Evolutionary conservation across 768 basidiomycete genomes (phyloP), one percentile per base, ranked within the genome.

Genomic region (Suillus brevipes): DNA sequence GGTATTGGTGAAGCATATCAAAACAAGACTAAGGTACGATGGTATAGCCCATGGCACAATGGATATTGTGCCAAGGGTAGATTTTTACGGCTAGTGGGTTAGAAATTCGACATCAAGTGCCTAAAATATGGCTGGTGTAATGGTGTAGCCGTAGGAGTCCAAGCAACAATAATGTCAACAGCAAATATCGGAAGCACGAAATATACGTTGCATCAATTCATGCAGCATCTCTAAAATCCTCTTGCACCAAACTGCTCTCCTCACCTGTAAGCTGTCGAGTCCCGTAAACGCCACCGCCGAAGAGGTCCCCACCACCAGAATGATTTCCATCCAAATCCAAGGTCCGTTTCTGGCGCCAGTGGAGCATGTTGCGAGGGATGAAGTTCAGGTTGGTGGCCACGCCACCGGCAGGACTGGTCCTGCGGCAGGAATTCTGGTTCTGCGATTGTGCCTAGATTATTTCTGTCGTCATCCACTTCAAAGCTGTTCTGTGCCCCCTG

Each of bases 231-330:
- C 40, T 42, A 59, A 20, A 25, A 7, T 59, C 38, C 38, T 59
- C 58, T 59, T 40, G 28, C 28, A 59, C 6, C 42, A 31, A 42
- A 20, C 3, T 42, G 12, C 58, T 42, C 58, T 20, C 58, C 40
- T 68, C 69, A 79, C 40, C 71, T 76, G 74, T 94, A 94, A 59
- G 82, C 80, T 10, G 92, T 93, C 66, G 90, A 85, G 70, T 94
- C 92, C 68, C 88, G 85, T 68, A 94, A 74, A 55, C 92, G 81
- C 92, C 91, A 94, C 36, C 83, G 81, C 55, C 84, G 80, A 25
- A 94, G 75, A 3, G 92, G 91, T 0, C 90, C 89, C 90, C 91
- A 92, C 88, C 90, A 91, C 87, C 87, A 92, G 65, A 90, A 66
- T 7, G 89, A 90, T 38, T 73, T 72, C 14, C 70, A 64, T 2